phyloP scores from a whole-genome alignment of 495 filamentous ascomycete genomes.

The Antarctomyces pellizariae region DNA sequence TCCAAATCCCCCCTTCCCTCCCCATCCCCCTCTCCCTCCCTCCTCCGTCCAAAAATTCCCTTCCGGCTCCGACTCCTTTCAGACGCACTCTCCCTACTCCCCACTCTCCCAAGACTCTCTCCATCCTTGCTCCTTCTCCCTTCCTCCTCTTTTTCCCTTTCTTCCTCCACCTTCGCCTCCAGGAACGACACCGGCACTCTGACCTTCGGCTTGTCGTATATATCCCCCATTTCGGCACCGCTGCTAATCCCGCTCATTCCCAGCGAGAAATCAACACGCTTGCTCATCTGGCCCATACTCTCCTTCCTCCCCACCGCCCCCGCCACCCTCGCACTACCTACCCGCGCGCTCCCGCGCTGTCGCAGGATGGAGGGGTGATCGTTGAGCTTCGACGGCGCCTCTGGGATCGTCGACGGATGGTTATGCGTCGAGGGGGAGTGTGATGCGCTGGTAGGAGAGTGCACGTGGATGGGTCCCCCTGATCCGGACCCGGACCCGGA shows the following conservation, averaged over 20 bases:
- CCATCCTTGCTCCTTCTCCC: no score
- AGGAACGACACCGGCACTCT: no score
- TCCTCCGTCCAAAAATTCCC: no score
- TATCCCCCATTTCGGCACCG: slow-evolving; percentile 40
- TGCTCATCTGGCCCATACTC: slow-evolving; percentile 34
- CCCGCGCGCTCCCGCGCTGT: slow-evolving; percentile 18
- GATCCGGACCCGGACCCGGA: slow-evolving; percentile 6
- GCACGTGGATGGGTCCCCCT: no score
- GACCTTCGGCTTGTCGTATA: slow-evolving; percentile 33
- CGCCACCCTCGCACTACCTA: slow-evolving; percentile 15
- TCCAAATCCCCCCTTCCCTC: no score
- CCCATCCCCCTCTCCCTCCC: no score
- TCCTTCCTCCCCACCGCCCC: slow-evolving; percentile 29
- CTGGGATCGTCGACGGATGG: slow-evolving; percentile 1
- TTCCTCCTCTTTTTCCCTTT: no score
- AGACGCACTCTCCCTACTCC: no score
- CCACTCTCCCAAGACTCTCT: no score
- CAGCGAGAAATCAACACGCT: slow-evolving; percentile 54
- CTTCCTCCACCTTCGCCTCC: no score
- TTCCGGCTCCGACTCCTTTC: no score
- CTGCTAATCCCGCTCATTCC: slow-evolving; percentile 37
- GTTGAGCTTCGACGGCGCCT: slow-evolving; percentile 3
- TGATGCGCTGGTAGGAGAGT: background rate
- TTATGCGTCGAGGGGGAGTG: no score
- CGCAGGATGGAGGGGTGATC: slow-evolving; percentile 29